These are phyloP conservation scores for Trichomonascaceae sp. DNA, from an alignment of 1,139 yeast species.

Conservation along the genomic window DNA sequence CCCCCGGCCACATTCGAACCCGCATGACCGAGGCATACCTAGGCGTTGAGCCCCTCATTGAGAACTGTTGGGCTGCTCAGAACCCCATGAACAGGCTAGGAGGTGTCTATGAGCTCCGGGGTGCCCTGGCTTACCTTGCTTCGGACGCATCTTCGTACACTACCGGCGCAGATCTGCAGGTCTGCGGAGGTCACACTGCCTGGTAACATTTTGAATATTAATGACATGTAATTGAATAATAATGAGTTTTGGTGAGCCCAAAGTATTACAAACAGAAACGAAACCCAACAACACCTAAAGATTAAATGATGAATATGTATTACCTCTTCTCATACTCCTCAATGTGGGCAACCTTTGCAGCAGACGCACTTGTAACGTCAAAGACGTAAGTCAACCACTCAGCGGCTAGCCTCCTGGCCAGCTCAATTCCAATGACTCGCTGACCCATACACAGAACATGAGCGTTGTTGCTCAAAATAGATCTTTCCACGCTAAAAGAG, in stretches of 20 bases:
- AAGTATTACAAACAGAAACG: background rate
- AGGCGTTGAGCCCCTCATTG: constrained; percentile 17
- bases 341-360: constrained; percentile 30
- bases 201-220: constrained; percentile 24
- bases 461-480: constrained; percentile 32
- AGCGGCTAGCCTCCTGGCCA: constrained; percentile 31
- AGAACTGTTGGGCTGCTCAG: constrained; percentile 22
- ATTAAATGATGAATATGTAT: background rate
- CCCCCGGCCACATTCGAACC: constrained; percentile 41
- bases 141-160: constrained; percentile 62
- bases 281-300: background rate
- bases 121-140: constrained; percentile 61
- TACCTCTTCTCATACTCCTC: constrained; percentile 23
- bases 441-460: constrained; percentile 38
- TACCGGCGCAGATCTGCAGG: constrained; percentile 64
- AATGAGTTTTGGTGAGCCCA: no score
- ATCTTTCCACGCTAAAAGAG: constrained; percentile 34
- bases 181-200: constrained; percentile 70
- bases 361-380: constrained; percentile 30
- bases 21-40: constrained; percentile 18
- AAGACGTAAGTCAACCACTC: constrained; percentile 34
- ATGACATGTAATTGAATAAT: background rate
- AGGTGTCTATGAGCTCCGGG: constrained; percentile 46
- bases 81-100: constrained; percentile 21
- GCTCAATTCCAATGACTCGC: constrained; percentile 34